Conservation (phyloP, 345 rosid genomes). For the Nephelium lappaceum region DNA sequence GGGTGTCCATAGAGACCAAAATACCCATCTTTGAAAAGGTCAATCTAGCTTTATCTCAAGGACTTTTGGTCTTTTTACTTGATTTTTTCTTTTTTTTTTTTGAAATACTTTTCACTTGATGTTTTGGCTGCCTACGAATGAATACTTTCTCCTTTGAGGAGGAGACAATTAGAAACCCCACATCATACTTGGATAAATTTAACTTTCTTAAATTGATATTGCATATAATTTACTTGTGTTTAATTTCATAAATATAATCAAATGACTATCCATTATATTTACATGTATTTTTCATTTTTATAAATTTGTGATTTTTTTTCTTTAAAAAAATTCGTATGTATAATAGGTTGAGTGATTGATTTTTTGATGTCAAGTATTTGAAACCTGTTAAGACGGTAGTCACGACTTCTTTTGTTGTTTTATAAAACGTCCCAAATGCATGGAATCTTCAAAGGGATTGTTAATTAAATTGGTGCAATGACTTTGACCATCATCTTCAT, state of each 20-base stretch:
- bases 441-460: background rate
- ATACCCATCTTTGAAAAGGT: constrained; percentile 12
- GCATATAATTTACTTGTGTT: background rate
- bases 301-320: background rate
- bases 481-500: background rate
- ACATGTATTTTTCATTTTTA: background rate
- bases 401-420: background rate
- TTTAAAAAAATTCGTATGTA: too few species aligned
- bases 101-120: too few species aligned
- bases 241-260: background rate
- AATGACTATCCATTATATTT: too few species aligned
- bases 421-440: background rate
- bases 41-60: background rate
- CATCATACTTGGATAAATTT: too few species aligned
- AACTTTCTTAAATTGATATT: too few species aligned
- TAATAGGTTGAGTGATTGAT: too few species aligned
- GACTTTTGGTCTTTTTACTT: background rate
- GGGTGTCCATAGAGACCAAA: background rate
- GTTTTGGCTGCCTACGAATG: too few species aligned
- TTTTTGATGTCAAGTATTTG: background rate
- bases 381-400: background rate
- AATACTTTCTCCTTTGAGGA: too few species aligned
- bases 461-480: background rate
- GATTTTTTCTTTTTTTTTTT: too few species aligned
- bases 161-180: too few species aligned